Conservation (phyloP, 2,329 filamentous ascomycete species). For the Talaromyces sp. region DNA sequence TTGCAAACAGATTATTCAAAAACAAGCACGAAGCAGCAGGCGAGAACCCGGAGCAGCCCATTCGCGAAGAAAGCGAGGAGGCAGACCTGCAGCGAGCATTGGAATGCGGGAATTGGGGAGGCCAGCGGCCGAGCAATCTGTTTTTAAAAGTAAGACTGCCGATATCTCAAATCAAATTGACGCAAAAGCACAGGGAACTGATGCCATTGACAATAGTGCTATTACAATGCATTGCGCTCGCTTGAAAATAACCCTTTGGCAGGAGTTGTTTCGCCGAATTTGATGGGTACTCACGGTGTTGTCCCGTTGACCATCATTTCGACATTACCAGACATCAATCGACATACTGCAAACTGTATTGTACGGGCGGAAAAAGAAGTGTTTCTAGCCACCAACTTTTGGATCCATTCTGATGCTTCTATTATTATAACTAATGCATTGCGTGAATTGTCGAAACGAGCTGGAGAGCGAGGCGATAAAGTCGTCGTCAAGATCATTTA, state of each 20-base stretch:
- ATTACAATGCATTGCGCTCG: slow-evolving; percentile 57
- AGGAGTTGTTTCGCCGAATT: slow-evolving; percentile 54
- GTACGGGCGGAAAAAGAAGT: slow-evolving; percentile 69
- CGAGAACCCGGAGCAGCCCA: slow-evolving; percentile 25
- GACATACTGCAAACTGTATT: slow-evolving; percentile 74
- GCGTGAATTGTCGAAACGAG: slow-evolving; percentile 63
- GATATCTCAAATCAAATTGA: too few relatives aligned
- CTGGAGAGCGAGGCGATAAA: slow-evolving; percentile 53
- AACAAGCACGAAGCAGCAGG: slow-evolving; percentile 24
- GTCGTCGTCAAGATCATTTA: slow-evolving; percentile 72
- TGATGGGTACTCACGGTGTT: slow-evolving; percentile 60
- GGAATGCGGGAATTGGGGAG: slow-evolving; percentile 65
- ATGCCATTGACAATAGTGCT: slow-evolving; percentile 48
- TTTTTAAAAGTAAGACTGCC: slow-evolving; percentile 55
- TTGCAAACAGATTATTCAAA: slow-evolving; percentile 56
- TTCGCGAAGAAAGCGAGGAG: slow-evolving; percentile 23
- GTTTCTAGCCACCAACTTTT: slow-evolving; percentile 71
- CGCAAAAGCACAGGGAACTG: neutral
- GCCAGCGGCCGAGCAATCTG: slow-evolving; percentile 59
- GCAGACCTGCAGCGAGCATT: slow-evolving; percentile 54
- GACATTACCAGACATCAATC: slow-evolving; percentile 64
- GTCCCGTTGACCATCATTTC: slow-evolving; percentile 67
- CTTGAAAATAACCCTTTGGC: slow-evolving; percentile 41
- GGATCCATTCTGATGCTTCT: slow-evolving; percentile 66
- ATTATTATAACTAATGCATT: slow-evolving; percentile 65